These are phyloP conservation scores for Phylloporus sp. DNA, from an alignment of 768 basidiomycete species.

Conservation along the genomic window DNA sequence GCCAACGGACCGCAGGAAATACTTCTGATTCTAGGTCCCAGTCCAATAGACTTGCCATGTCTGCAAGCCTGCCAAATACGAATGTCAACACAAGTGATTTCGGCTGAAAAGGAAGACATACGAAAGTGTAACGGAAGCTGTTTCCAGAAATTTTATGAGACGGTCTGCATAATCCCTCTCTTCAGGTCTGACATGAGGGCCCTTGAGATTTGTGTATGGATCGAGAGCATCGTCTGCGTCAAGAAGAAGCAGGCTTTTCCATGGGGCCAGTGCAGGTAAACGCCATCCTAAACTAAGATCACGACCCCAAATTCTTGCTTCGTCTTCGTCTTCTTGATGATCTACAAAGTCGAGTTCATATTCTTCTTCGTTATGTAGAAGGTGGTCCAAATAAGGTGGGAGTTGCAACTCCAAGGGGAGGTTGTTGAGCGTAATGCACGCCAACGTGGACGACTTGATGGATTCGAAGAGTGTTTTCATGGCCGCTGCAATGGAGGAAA, in stretches of 20 bases:
- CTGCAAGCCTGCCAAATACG: constrained; percentile 50
- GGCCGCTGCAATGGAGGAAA: constrained; percentile 70
- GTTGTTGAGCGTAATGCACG: constrained; percentile 71
- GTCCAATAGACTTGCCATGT: constrained; percentile 75
- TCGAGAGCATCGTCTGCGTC: constrained; percentile 56
- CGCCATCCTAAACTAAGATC: constrained; percentile 70
- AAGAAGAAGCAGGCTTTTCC: constrained; percentile 85
- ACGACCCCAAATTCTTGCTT: constrained; percentile 54
- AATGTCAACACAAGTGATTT: neutral
- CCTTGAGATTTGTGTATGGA: constrained; percentile 54
- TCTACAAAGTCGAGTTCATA: constrained; percentile 48
- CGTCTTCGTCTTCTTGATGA: constrained; percentile 49
- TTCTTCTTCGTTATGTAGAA: constrained; percentile 64
- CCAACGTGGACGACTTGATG: constrained; percentile 69
- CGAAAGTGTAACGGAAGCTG: constrained; percentile 71
- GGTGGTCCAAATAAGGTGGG: constrained; percentile 69
- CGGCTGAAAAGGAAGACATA: constrained; percentile 34
- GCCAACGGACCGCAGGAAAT: constrained; percentile 86
- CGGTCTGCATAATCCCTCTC: constrained; percentile 67
- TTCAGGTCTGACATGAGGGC: constrained; percentile 55
- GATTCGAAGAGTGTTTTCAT: constrained; percentile 78
- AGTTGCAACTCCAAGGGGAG: constrained; percentile 83
- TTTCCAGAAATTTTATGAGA: constrained; percentile 69
- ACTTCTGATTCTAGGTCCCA: constrained; percentile 82
- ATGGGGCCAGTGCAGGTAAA: constrained; percentile 72